A percentile compares a stretch with the other conserved stretches of the same genome.
Evolutionary conservation across 2,329 filamentous ascomycete species (phyloP).

Genomic region (Alternaria gaisen): DNA sequence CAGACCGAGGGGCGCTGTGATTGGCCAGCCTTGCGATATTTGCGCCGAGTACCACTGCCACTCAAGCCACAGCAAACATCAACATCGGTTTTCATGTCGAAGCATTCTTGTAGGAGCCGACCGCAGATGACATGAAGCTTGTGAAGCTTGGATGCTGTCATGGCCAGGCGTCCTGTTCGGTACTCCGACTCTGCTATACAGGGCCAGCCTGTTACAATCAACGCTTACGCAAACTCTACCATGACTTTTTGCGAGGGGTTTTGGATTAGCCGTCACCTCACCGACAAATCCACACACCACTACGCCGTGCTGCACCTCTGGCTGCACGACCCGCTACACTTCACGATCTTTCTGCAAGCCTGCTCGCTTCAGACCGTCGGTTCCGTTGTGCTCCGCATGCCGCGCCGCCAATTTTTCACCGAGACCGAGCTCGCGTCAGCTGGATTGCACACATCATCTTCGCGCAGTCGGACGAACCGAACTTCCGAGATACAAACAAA

Average conservation of each 20-base stretch:
- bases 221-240: slow-evolving; percentile 4
- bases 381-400: slow-evolving; percentile 12
- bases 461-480: slow-evolving; percentile 19
- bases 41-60: slow-evolving; percentile 5
- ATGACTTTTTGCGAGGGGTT: not conserved
- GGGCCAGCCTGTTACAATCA: not conserved
- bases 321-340: slow-evolving; percentile 22
- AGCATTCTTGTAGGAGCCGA: slow-evolving; percentile 2
- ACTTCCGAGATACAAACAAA: slow-evolving; percentile 8
- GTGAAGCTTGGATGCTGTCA: slow-evolving; percentile 12
- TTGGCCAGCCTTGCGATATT: slow-evolving; percentile 16
- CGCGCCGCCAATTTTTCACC: slow-evolving; percentile 11
- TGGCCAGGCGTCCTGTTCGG: not conserved
- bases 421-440: slow-evolving; percentile 28
- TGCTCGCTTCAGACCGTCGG: slow-evolving; percentile 14
- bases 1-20: not conserved
- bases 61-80: not conserved
- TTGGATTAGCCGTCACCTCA: slow-evolving; percentile 11
- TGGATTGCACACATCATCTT: slow-evolving; percentile 14
- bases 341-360: slow-evolving; percentile 20
- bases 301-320: slow-evolving; percentile 18
- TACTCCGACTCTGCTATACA: not conserved
- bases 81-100: not conserved
- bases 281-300: slow-evolving; percentile 22
- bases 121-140: slow-evolving; percentile 3